Percentiles rank a stretch among this genome's conserved stretches.
phyloP scores from a whole-genome alignment of 2,329 filamentous ascomycete species.

The Phialophora tarda region DNA sequence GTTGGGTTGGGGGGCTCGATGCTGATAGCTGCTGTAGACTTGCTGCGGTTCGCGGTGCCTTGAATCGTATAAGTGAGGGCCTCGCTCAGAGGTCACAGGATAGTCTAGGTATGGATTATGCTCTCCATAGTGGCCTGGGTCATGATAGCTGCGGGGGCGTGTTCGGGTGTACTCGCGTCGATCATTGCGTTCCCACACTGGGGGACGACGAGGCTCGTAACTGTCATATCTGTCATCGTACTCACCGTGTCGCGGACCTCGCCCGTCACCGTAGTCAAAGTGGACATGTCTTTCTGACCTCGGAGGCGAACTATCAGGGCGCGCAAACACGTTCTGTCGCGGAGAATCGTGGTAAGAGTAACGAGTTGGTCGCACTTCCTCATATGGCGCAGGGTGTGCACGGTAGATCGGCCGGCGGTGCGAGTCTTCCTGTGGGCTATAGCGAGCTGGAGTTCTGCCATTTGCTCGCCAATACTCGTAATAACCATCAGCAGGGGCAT shows the following conservation, averaged over 20 bases:
- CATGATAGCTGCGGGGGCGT: conserved; percentile 4
- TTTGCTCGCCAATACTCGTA: conserved; percentile 15
- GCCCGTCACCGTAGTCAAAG: conserved; percentile 31
- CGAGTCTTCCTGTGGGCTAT: conserved; percentile 23
- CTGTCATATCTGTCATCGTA: conserved; percentile 8
- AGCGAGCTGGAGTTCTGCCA: conserved; percentile 12
- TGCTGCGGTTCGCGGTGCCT: conserved; percentile 1
- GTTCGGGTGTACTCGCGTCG: conserved; percentile 4
- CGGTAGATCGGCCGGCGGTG: conserved; percentile 11
- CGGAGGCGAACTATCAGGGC: background rate
- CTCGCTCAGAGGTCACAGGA: conserved; percentile 1
- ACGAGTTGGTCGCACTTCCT: background rate
- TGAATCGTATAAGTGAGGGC: conserved; percentile 24
- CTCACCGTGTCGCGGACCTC: background rate
- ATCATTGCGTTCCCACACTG: conserved; percentile 18
- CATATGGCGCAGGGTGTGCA: conserved; percentile 1
- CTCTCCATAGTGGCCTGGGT: conserved; percentile 7
- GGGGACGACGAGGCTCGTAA: conserved; percentile 16
- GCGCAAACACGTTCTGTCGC: conserved; percentile 9
- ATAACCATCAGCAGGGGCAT: conserved; percentile 22
- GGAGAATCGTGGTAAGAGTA: conserved; percentile 17
- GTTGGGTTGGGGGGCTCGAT: conserved; percentile 3
- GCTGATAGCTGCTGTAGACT: conserved; percentile 18
- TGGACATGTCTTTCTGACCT: conserved; percentile 28
- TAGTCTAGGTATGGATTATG: conserved; percentile 25